Conservation (phyloP, 768 basidiomycete species). For the Polyporus arcularius region DNA sequence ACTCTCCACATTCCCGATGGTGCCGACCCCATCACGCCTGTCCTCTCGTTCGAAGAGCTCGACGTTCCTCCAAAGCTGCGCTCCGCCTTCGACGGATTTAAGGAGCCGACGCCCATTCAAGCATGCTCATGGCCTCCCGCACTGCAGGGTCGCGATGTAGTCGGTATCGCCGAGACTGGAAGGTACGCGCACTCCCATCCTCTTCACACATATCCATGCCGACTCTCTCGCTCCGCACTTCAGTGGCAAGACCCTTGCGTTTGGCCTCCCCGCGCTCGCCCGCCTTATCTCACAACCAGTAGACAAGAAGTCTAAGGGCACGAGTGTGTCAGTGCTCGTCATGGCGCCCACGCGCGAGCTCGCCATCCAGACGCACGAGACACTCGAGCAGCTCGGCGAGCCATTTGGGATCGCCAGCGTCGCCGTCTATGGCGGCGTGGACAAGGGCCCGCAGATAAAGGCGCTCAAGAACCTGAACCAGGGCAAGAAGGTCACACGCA, state of each 20-base stretch:
- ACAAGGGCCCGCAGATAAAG: slow-evolving; percentile 79
- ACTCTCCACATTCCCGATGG: slow-evolving; percentile 62
- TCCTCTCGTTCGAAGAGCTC: slow-evolving; percentile 76
- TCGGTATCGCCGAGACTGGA: slow-evolving; percentile 97
- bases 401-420: slow-evolving; percentile 78
- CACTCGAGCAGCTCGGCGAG: slow-evolving; percentile 70
- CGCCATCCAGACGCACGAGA: slow-evolving; percentile 92
- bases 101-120: slow-evolving; percentile 93
- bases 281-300: slow-evolving; percentile 51
- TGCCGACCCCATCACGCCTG: slow-evolving; percentile 54
- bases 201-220: neutral
- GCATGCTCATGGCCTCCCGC: slow-evolving; percentile 93
- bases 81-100: slow-evolving; percentile 67
- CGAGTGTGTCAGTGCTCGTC: slow-evolving; percentile 53
- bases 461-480: slow-evolving; percentile 59
- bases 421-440: slow-evolving; percentile 94
- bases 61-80: slow-evolving; percentile 64
- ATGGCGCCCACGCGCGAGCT: slow-evolving; percentile 96
- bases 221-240: neutral
- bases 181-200: slow-evolving; percentile 43
- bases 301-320: slow-evolving; percentile 32
- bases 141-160: slow-evolving; percentile 79
- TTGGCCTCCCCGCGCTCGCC: slow-evolving; percentile 87
- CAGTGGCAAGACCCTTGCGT: slow-evolving; percentile 95
- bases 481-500: slow-evolving; percentile 56